These are phyloP conservation scores for Aspergillus terreus DNA, from an alignment of 2,329 filamentous ascomycete genomes.

Conservation along the genomic window DNA sequence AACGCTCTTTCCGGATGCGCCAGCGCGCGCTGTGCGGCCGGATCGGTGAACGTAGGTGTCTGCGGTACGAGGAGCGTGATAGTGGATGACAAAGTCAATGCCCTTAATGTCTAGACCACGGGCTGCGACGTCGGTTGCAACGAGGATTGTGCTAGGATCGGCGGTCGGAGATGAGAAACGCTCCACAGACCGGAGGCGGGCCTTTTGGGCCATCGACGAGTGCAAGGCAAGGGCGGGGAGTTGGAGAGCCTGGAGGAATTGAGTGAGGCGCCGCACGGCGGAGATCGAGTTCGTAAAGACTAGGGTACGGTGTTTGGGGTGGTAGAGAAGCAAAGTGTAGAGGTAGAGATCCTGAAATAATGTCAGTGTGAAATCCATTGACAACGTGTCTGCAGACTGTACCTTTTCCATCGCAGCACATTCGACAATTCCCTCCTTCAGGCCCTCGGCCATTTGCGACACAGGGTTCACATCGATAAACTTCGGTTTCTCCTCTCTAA, in stretches of 20 bases:
- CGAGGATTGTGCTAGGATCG: constrained; percentile 63
- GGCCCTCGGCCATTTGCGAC: constrained; percentile 78
- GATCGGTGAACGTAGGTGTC: constrained; percentile 95
- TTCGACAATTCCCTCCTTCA: constrained; percentile 88
- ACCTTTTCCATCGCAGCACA: constrained; percentile 92
- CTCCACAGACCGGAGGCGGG: constrained; percentile 86
- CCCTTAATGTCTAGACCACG: constrained; percentile 89
- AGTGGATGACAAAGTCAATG: constrained; percentile 88
- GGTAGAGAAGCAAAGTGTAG: constrained; percentile 79
- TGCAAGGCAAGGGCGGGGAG: constrained; percentile 76
- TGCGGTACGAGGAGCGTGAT: constrained; percentile 86
- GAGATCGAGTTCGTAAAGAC: constrained; percentile 97
- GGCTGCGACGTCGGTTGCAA: constrained; percentile 91
- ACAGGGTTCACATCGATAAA: constrained; percentile 90
- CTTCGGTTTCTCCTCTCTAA: constrained; percentile 76
- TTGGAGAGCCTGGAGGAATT: constrained; percentile 77
- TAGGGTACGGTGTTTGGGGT: constrained; percentile 74
- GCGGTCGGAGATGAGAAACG: constrained; percentile 66
- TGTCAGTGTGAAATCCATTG: background rate
- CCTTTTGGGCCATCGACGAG: constrained; percentile 94
- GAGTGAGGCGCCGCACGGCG: constrained; percentile 78
- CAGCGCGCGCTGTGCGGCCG: constrained; percentile 84
- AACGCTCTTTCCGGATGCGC: constrained; percentile 73
- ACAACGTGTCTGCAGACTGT: constrained; percentile 15
- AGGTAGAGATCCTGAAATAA: constrained; percentile 73